These are phyloP conservation scores for Debaryomyces singareniensis DNA, from an alignment of 1,139 yeast genomes.

Conservation along the genomic window DNA sequence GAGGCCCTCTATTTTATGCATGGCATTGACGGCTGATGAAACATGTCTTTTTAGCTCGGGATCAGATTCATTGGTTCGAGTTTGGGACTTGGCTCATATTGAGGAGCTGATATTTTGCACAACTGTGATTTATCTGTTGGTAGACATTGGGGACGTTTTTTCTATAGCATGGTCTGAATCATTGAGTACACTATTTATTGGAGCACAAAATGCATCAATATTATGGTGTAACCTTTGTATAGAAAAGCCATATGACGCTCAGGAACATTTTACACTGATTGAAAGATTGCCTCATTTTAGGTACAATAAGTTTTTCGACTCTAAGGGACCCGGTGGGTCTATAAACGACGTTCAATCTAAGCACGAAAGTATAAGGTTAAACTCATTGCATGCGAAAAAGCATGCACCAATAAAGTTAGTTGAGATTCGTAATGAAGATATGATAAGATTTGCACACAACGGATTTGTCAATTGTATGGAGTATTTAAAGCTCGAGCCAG, in stretches of 20 bases:
- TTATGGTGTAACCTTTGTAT: conserved; percentile 53
- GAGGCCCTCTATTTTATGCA: conserved; percentile 66
- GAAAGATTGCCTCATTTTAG: conserved; percentile 69
- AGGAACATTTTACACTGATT: conserved; percentile 8
- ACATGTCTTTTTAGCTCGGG: conserved; percentile 75
- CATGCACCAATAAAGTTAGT: conserved; percentile 29
- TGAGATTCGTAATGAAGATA: conserved; percentile 63
- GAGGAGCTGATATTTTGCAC: conserved; percentile 26
- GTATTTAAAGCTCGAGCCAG: conserved; percentile 13
- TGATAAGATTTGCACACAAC: conserved; percentile 78
- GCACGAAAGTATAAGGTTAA: conserved; percentile 20
- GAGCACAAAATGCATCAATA: conserved; percentile 88
- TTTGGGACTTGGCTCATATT: conserved; percentile 55
- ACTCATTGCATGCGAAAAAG: conserved; percentile 5
- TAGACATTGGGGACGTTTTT: conserved; percentile 92
- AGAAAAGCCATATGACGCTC: conserved; percentile 5
- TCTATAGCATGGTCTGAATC: conserved; percentile 67
- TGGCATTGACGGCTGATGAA: conserved; percentile 54
- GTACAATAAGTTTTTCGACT: conserved; percentile 84
- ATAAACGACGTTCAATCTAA: conserved; percentile 27
- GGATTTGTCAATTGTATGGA: conserved; percentile 81
- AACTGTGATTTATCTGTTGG: conserved; percentile 69
- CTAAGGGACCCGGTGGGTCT: conserved; percentile 77
- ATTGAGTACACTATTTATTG: conserved; percentile 64
- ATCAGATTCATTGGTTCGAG: conserved; percentile 80